Percentiles rank a stretch among this genome's conserved stretches.
These are phyloP conservation scores for Vaccinium vitisidaea DNA, from an alignment of 148 eudicot species.

Conservation along the genomic window DNA sequence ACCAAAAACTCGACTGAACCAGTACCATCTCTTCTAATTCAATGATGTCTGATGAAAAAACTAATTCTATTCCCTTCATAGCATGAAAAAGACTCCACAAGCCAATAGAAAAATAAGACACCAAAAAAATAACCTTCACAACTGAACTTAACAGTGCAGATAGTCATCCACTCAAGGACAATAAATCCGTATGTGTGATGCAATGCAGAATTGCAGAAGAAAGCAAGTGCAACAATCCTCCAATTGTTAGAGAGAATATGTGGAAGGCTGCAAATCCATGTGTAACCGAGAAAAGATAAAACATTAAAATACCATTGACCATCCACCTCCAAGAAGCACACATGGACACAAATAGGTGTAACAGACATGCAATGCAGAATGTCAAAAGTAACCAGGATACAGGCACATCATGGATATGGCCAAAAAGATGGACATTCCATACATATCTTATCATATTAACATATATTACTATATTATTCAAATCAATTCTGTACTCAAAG, in stretches of 20 bases:
- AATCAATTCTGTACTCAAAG: neutral
- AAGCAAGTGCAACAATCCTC: neutral
- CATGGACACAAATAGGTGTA: neutral
- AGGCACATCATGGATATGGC: neutral
- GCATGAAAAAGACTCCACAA: neutral
- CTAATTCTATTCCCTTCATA: neutral
- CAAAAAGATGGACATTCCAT: neutral
- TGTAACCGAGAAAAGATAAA: neutral
- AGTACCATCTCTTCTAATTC: neutral
- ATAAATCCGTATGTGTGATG: neutral
- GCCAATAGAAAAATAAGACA: neutral
- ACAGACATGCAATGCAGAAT: neutral
- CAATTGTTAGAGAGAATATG: neutral
- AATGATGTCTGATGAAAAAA: neutral
- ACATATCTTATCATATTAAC: neutral
- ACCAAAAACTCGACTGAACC: neutral
- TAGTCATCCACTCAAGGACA: neutral
- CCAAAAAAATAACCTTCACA: neutral
- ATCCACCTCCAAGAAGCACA: neutral
- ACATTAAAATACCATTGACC: neutral
- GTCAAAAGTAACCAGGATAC: neutral
- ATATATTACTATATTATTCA: too few species aligned
- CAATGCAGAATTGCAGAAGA: neutral
- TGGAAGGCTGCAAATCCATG: neutral
- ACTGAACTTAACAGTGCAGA: neutral